phyloP scores from a whole-genome alignment of 495 filamentous ascomycete species.

The Penicillium samsonianum region DNA sequence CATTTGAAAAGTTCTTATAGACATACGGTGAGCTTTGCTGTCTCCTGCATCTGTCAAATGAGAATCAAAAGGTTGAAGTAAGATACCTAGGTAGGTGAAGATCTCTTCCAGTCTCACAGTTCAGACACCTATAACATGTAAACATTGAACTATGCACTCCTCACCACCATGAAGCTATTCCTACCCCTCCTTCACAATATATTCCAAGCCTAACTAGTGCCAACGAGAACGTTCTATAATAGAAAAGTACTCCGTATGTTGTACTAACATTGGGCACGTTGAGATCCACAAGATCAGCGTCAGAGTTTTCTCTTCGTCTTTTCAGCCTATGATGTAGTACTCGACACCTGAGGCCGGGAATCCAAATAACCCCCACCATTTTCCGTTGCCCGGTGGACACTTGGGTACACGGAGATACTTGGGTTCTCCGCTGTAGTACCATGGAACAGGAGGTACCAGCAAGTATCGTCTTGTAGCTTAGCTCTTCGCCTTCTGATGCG shows the following conservation, averaged over 20 bases:
- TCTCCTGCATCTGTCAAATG: neutral
- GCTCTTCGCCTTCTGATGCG: constrained; percentile 14
- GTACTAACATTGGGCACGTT: neutral
- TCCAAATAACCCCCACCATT: neutral
- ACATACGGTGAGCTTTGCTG: neutral
- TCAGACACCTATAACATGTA: too few species aligned
- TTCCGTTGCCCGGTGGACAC: constrained; percentile 10
- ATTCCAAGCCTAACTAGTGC: neutral
- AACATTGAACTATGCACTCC: neutral
- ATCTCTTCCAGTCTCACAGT: too few species aligned
- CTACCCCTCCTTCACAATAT: neutral
- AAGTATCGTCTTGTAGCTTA: constrained; percentile 12
- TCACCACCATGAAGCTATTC: neutral
- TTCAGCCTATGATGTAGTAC: constrained; percentile 2
- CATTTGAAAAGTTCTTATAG: neutral
- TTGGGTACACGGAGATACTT: constrained; percentile 11
- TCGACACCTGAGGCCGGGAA: constrained; percentile 20
- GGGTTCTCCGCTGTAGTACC: neutral
- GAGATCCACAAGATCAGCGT: constrained; percentile 13
- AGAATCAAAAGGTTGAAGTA: neutral
- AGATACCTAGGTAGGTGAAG: too few species aligned
- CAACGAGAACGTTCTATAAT: neutral
- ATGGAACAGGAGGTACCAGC: constrained; percentile 5
- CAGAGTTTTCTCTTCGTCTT: constrained; percentile 11
- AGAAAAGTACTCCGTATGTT: too few species aligned